phyloP scores from a whole-genome alignment of 2,329 filamentous ascomycete species.

The Lizonia empirigonia region DNA sequence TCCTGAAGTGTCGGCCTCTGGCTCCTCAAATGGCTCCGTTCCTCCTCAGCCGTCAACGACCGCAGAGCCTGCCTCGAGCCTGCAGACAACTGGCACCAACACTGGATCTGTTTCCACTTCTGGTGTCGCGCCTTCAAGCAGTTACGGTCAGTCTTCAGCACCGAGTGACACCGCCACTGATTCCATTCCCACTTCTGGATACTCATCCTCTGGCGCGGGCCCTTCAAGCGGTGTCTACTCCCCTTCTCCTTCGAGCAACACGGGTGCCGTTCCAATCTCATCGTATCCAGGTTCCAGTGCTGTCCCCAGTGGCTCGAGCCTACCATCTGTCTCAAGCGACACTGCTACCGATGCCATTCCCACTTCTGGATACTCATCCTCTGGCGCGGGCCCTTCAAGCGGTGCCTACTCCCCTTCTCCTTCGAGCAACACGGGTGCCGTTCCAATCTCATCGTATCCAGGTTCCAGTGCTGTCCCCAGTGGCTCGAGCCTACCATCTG shows the following conservation, averaged over 20 bases:
- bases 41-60: conserved; percentile 15
- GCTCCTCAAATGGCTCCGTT: conserved; percentile 4
- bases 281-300: background rate
- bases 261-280: conserved; percentile 3
- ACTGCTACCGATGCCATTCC: conserved; percentile 6
- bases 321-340: background rate
- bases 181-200: conserved; percentile 8
- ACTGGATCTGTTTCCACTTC: conserved; percentile 7
- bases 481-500: too few species aligned
- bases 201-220: background rate
- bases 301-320: background rate
- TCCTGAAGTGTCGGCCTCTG: background rate
- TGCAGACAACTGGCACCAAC: background rate
- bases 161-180: conserved; percentile 14
- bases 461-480: too few species aligned
- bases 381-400: background rate
- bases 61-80: conserved; percentile 4
- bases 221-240: background rate
- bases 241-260: background rate
- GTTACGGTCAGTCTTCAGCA: conserved; percentile 3
- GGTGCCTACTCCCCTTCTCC: background rate
- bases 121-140: conserved; percentile 4
- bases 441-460: too few species aligned
- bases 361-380: conserved; percentile 1
- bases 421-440: conserved; percentile 1